Percentiles rank a stretch among this genome's conserved stretches.
These are phyloP conservation scores for Thraustochytrium striatum DNA, from an alignment of 352 stramenopile species.

Conservation along the genomic window DNA sequence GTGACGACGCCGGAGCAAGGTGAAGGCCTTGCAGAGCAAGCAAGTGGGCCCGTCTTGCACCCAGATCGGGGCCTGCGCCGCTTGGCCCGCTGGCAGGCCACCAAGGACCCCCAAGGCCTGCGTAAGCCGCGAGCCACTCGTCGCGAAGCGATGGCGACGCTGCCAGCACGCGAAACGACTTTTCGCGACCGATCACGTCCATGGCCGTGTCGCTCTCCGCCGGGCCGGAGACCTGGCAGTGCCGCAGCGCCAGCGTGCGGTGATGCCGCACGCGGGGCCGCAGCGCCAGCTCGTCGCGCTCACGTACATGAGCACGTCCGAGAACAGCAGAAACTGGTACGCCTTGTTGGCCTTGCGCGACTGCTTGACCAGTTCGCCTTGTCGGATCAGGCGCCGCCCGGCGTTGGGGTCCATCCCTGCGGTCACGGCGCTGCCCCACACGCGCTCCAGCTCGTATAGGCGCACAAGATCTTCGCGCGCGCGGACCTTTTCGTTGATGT, in stretches of 20 bases:
- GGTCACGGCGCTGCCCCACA: conserved; percentile 55
- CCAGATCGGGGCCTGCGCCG: conserved; percentile 52
- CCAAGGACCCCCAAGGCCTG: not conserved
- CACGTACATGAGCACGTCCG: conserved; percentile 54
- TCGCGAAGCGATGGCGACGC: not conserved
- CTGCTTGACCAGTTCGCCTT: conserved; percentile 50
- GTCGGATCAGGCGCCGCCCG: conserved; percentile 7
- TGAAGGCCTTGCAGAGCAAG: conserved; percentile 20
- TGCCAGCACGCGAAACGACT: conserved; percentile 45
- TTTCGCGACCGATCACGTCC: conserved; percentile 17
- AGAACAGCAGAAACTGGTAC: conserved; percentile 57
- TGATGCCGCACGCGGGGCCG: conserved; percentile 9
- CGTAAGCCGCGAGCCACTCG: not conserved
- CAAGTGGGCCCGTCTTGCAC: conserved; percentile 62
- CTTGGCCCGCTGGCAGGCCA: conserved; percentile 37
- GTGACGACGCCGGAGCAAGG: conserved; percentile 47
- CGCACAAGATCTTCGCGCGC: conserved; percentile 72
- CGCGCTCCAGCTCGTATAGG: conserved; percentile 70
- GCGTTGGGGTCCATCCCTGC: not conserved
- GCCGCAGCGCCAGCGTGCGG: conserved; percentile 14
- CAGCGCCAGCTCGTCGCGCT: conserved; percentile 39
- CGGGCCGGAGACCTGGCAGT: not conserved
- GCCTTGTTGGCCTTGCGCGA: conserved; percentile 46
- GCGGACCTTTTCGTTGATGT: conserved; percentile 77
- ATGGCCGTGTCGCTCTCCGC: conserved; percentile 11